Base-by-base conservation (phyloP, 768 basidiomycete genomes). In the Boletus tomentosulus region DNA sequence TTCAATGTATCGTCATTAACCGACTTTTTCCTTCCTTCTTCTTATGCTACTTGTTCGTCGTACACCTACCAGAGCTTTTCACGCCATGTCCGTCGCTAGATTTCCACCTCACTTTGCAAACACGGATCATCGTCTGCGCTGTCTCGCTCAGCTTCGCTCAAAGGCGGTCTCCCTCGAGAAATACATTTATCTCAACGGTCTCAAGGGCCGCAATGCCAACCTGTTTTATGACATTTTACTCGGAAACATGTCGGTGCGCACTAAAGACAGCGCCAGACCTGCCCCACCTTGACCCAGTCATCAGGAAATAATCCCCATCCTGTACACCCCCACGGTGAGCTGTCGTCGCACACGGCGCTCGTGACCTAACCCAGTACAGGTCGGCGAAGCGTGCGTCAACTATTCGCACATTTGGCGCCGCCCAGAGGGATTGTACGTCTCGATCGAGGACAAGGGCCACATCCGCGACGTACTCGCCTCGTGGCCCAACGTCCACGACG, bases 301-400 rank as follows among this genome's bases (percentile, higher is more conserved):
- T 9, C 43, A 75, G 73, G 76, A 85, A 68, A 73, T 87, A 38
- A 74, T 83, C 22, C 87, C 87, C 13, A 79, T 89, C 55, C 70
- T 89, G 25, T 89, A 89, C 69, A 89, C 87, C 6, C 87, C 87
- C 4, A 87, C 86, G 54, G 86, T 86, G 45, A 59, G 66, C 48
- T 25, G 19, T 12, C 45, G 3, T 37, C 44, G 4, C 42, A 22
- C 16, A 38, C 8, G 16, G 24, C 15, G 11, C 54, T 59, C 63
- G 55, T 51, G 58, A 60, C 48, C 19, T 48, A 11, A 44, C 30
- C 27, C 50, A 54, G 30, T 54, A 25, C n/a, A 79, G 81, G 80
- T 83, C 45, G 87, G 87, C 25, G 87, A 88, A 50, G 87, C 84
- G 1, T 88, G 87, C 59, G 75, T 82, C 51, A 79, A 83, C 64